Evolutionary conservation across 208 protist species (phyloP).

Genomic region (Acanthamoeba castellanii): DNA sequence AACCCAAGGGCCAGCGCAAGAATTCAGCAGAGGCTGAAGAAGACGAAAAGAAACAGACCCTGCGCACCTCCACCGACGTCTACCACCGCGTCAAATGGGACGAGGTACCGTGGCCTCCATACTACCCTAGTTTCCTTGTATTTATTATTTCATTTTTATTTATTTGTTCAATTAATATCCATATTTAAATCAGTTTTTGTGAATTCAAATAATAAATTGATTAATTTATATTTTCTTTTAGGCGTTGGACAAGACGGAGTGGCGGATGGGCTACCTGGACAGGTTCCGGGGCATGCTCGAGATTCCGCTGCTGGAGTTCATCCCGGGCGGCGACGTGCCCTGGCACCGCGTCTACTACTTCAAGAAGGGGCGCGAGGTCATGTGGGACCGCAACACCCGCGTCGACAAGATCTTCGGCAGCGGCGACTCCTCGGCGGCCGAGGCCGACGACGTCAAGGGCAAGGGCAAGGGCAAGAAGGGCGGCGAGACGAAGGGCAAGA

Average conservation of each 20-base stretch:
- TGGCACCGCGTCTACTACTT: constrained; percentile 73
- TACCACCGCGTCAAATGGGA: constrained; percentile 72
- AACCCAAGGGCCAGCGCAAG: neutral
- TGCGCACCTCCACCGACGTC: constrained; percentile 62
- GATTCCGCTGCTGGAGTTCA: constrained; percentile 71
- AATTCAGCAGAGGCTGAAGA: neutral
- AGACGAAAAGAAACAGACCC: constrained; percentile 61
- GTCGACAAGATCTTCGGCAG: constrained; percentile 72
- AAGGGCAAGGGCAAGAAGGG: neutral
- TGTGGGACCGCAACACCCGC: constrained; percentile 68
- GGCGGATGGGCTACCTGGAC: constrained; percentile 72
- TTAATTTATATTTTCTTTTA: neutral
- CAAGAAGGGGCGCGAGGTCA: constrained; percentile 58
- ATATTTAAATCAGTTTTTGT: neutral
- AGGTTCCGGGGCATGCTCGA: constrained; percentile 72
- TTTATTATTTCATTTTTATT: no score
- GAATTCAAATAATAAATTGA: neutral
- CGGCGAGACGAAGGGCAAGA: neutral
- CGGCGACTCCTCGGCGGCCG: neutral
- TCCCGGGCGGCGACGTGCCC: constrained; percentile 64
- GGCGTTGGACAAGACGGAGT: constrained; percentile 65
- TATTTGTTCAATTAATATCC: neutral
- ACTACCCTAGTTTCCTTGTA: no score
- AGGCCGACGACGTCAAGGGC: neutral
- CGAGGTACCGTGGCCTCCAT: neutral